Conservation (phyloP, 805 yeast genomes). For the Teunomyces lycoperdinae region DNA sequence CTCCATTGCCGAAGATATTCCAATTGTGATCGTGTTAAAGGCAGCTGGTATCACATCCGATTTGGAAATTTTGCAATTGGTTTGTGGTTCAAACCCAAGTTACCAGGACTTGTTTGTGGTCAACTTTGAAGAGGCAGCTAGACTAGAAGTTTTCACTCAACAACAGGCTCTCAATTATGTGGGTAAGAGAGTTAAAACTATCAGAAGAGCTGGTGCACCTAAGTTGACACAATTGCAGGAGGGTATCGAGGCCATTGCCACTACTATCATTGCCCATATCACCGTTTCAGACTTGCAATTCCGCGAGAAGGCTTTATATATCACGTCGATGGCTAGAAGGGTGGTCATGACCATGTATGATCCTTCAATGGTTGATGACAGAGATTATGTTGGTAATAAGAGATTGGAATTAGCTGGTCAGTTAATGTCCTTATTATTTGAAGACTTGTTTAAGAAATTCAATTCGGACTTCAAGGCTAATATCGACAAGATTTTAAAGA, state of each 20-base stretch:
- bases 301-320: constrained; percentile 89
- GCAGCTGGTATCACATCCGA: constrained; percentile 95
- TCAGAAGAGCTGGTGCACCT: constrained; percentile 82
- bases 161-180: constrained; percentile 89
- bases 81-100: constrained; percentile 83
- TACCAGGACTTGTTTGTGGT: constrained; percentile 92
- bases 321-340: constrained; percentile 95
- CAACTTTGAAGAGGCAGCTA: constrained; percentile 91
- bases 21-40: constrained; percentile 86
- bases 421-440: constrained; percentile 89
- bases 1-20: constrained; percentile 92
- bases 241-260: constrained; percentile 95
- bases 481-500: constrained; percentile 88
- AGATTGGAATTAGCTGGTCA: constrained; percentile 97
- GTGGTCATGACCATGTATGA: constrained; percentile 94
- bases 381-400: constrained; percentile 98
- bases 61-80: constrained; percentile 87
- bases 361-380: constrained; percentile 94
- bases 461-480: constrained; percentile 92
- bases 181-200: constrained; percentile 88
- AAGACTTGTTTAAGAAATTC: constrained; percentile 95
- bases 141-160: constrained; percentile 81
- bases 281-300: constrained; percentile 82
- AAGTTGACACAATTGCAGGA: constrained; percentile 81
- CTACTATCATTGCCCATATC: constrained; percentile 93